Percentiles rank a stretch among this genome's conserved stretches.
phyloP scores from a whole-genome alignment of 176 grass and related monocot species.

The Typha latifolia region DNA sequence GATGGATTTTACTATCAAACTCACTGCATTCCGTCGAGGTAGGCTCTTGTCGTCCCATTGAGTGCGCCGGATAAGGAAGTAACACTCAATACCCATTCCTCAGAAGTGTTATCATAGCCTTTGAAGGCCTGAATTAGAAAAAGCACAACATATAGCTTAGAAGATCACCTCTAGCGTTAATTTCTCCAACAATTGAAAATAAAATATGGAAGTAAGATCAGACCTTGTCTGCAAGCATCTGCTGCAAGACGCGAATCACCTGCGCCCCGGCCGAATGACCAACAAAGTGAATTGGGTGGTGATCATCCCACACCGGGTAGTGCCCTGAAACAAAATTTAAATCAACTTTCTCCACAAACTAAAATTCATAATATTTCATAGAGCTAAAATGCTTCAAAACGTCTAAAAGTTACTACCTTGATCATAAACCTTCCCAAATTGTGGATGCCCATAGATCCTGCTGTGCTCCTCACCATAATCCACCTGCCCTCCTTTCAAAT shows the following conservation, averaged over 20 bases:
- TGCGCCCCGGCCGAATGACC: conserved; percentile 81
- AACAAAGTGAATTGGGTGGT: conserved; percentile 64
- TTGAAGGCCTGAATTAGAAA: conserved; percentile 39
- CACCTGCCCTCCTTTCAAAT: conserved; percentile 67
- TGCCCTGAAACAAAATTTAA: conserved; percentile 28
- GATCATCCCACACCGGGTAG: conserved; percentile 59
- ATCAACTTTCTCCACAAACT: neutral
- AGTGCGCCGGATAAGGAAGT: conserved; percentile 73
- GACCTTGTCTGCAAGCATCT: conserved; percentile 82
- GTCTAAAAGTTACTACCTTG: conserved; percentile 23
- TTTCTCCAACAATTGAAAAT: neutral
- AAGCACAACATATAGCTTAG: neutral
- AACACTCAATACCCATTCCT: conserved; percentile 66
- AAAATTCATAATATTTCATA: neutral
- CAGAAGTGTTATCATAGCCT: conserved; percentile 36
- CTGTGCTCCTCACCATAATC: conserved; percentile 89
- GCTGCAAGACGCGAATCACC: conserved; percentile 67
- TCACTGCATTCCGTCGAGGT: conserved; percentile 58
- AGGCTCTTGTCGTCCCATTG: conserved; percentile 65
- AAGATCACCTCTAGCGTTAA: neutral
- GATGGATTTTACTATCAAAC: neutral
- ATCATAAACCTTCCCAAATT: conserved; percentile 42
- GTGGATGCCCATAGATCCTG: conserved; percentile 33
- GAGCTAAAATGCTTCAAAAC: neutral
- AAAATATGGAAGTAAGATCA: neutral